phyloP scores from a whole-genome alignment of 2,329 filamentous ascomycete genomes.

The Arthroderma uncinatum region DNA sequence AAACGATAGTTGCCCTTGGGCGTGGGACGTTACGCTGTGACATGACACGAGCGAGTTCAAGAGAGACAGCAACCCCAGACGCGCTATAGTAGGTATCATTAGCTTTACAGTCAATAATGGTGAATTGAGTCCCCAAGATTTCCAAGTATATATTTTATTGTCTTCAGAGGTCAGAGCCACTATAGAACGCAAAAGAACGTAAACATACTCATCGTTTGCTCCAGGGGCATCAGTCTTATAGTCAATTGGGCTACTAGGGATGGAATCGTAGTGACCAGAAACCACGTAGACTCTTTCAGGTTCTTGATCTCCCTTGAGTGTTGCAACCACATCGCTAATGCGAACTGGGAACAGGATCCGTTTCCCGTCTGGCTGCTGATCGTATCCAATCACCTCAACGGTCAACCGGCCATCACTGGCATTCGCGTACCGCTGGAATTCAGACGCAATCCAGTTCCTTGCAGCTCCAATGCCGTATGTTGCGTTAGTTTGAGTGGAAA shows the following conservation, averaged over 20 bases:
- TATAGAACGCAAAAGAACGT: neutral
- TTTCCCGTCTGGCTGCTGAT: constrained; percentile 10
- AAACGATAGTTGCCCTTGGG: constrained; percentile 9
- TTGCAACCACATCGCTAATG: constrained; percentile 11
- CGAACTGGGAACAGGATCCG: constrained; percentile 9
- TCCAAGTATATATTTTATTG: no score
- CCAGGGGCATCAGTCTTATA: constrained; percentile 10
- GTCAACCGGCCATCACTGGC: constrained; percentile 9
- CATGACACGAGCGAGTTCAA: constrained; percentile 11
- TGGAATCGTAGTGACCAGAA: constrained; percentile 11
- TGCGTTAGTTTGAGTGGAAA: constrained; percentile 11
- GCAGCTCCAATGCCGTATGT: constrained; percentile 11
- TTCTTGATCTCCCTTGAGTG: constrained; percentile 8
- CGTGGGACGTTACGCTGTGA: constrained; percentile 9
- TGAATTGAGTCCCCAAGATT: no score
- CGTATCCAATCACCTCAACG: constrained; percentile 10
- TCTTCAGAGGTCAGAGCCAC: no score
- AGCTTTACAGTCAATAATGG: neutral
- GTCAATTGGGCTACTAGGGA: constrained; percentile 5
- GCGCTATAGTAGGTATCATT: constrained; percentile 1
- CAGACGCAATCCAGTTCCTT: constrained; percentile 9
- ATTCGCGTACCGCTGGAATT: constrained; percentile 11
- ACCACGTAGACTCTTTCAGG: constrained; percentile 11
- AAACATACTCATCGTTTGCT: constrained; percentile 11
- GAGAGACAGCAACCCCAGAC: constrained; percentile 11